Base-by-base conservation (phyloP, 805 yeast species). In the Cyberlindnera misumaiensis region DNA sequence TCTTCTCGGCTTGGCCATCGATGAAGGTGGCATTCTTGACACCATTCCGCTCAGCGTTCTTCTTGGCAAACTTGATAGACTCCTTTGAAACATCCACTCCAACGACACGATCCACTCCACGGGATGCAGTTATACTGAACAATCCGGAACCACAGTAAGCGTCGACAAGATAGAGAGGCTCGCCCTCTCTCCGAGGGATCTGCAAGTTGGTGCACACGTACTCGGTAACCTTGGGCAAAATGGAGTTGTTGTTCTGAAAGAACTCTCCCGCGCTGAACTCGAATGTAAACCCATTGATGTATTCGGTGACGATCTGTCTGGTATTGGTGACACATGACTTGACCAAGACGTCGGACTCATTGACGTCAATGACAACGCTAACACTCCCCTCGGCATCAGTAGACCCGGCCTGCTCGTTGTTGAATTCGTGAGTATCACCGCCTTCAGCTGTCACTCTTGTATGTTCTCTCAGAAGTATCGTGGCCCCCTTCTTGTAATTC, bases 121-220 rank as follows among this genome's bases (percentile, higher is more conserved):
- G 62, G 22, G 93, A 81, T 51, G 95, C 82, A 8, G 96, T 79
- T 41, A 93, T 80, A 44, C 94, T 83, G 62, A 93, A 93, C 31
- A 93, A 66, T 0, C 98, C 98, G 3, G 95, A 84, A 2, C 97
- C 97, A 68, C 97, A 89, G 64, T 89, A 89, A 0, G 97, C 95
- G 60, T 89, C 97, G 20, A 89, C 95, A 35, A 89, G 64, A 55
- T 79, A 87, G 52, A 76, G 74, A 24, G 79, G 77, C 24, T 67
- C 68, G 6, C 60, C 64, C 15, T 65, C 67, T 4, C 42, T 44
- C 32, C 52, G 51, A 10, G 69, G 62, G 27, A 76, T 60, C 35
- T 67, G 67, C 37, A 89, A 62, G 52, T 86, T 85, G 8, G 77
- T 70, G 43, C 81, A 75, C 13, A 93, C 98, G 56, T 86, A 89